Evolutionary conservation across 192 early-diverging fungal genomes (phyloP).

Genomic region (Entomortierella parvispora): DNA sequence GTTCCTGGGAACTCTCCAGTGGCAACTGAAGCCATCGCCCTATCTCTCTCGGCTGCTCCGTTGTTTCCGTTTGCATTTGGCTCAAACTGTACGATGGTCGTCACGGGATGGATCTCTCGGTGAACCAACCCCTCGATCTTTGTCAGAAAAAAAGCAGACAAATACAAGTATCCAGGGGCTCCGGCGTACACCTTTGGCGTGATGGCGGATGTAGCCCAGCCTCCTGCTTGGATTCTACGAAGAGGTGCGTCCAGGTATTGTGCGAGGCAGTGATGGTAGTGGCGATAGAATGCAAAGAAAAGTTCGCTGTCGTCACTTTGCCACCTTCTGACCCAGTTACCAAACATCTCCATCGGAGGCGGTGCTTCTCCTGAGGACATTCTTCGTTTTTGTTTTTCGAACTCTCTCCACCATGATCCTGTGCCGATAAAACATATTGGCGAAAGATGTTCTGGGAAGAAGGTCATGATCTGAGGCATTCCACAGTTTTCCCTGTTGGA

Average conservation of each 20-base stretch:
- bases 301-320: conserved; percentile 65
- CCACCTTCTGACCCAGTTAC: conserved; percentile 62
- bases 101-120: conserved; percentile 60
- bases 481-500: conserved; percentile 28
- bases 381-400: conserved; percentile 53
- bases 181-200: conserved; percentile 50
- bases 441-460: conserved; percentile 55
- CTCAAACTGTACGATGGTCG: conserved; percentile 61
- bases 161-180: conserved; percentile 54
- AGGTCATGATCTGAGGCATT: conserved; percentile 37
- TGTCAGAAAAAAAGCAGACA: conserved; percentile 58
- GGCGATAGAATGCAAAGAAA: conserved; percentile 64
- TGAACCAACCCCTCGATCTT: conserved; percentile 62
- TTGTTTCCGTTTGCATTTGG: conserved; percentile 22
- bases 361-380: conserved; percentile 26
- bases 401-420: conserved; percentile 51
- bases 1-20: conserved; percentile 45
- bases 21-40: conserved; percentile 35
- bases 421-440: conserved; percentile 47
- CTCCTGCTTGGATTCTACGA: conserved; percentile 37
- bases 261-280: conserved; percentile 59
- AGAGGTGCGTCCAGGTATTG: conserved; percentile 42
- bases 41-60: conserved; percentile 18
- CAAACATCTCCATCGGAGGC: conserved; percentile 55
- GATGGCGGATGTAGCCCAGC: conserved; percentile 29